phyloP scores from a whole-genome alignment of 345 rosid genomes.

The Syzygium oleosum region DNA sequence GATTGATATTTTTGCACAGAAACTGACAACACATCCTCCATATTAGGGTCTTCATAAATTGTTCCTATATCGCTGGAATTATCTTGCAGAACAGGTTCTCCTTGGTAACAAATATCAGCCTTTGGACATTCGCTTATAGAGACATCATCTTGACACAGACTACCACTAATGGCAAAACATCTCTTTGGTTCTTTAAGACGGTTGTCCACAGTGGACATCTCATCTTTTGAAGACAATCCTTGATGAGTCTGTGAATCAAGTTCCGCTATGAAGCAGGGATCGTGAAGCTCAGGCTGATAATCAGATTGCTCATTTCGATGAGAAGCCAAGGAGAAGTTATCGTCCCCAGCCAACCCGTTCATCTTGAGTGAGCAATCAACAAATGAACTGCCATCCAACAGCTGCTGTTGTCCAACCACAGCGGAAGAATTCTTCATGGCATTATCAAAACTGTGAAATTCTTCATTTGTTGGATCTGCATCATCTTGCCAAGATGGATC shows the following conservation, averaged over 20 bases:
- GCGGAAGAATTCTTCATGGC: not conserved
- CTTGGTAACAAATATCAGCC: not conserved
- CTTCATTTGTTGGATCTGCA: conserved; percentile 14
- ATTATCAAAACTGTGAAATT: conserved; percentile 2
- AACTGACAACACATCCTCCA: not conserved
- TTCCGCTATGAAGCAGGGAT: not conserved
- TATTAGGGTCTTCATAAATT: not conserved
- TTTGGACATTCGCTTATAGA: not conserved
- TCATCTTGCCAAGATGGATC: conserved; percentile 10
- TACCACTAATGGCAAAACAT: not conserved
- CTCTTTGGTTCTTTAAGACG: not conserved
- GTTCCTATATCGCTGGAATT: not conserved
- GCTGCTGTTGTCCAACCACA: not conserved
- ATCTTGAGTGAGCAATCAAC: not conserved
- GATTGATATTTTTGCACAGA: not conserved
- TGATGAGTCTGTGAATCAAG: not conserved
- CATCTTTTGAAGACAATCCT: not conserved
- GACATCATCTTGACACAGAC: not conserved
- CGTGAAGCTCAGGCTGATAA: not conserved
- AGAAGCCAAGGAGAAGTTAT: not conserved
- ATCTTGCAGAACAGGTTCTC: not conserved
- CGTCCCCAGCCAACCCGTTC: not conserved
- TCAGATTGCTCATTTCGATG: not conserved
- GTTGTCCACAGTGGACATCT: not conserved
- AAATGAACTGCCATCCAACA: conserved; percentile 1